Conservation (phyloP, 768 basidiomycete species). For the Mycena sanguinolenta region DNA sequence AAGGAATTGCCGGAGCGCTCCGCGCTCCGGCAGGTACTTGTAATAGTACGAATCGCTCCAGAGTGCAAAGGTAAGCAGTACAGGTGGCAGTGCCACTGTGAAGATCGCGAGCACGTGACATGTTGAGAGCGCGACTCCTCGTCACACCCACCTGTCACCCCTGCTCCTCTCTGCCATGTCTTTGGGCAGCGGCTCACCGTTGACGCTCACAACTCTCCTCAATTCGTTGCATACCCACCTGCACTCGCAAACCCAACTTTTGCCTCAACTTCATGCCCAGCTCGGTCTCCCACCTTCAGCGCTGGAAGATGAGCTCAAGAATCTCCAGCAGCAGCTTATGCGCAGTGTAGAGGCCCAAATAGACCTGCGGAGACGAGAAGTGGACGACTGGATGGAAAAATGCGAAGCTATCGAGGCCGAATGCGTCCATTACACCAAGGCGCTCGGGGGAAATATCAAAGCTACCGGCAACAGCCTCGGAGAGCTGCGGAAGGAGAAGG, state of each 20-base stretch:
- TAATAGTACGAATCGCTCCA: no score
- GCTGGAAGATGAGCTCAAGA: conserved; percentile 83
- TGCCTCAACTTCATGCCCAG: conserved; percentile 83
- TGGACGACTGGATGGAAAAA: conserved; percentile 78
- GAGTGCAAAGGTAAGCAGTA: no score
- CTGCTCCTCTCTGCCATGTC: conserved; percentile 19
- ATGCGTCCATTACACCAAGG: conserved; percentile 75
- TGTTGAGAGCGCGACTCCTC: neutral
- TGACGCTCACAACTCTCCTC: conserved; percentile 72
- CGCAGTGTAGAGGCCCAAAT: conserved; percentile 84
- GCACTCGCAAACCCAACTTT: conserved; percentile 79
- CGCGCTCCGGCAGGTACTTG: no score
- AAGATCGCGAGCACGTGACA: neutral
- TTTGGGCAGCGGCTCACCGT: conserved; percentile 25
- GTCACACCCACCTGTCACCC: neutral
- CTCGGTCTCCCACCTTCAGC: conserved; percentile 86
- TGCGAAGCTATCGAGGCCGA: conserved; percentile 73
- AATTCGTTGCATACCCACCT: conserved; percentile 84
- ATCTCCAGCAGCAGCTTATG: conserved; percentile 81
- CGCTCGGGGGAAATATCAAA: conserved; percentile 81
- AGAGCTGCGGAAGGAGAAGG: conserved; percentile 78
- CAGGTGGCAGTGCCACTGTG: no score
- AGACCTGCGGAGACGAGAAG: conserved; percentile 76
- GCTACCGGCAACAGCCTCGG: conserved; percentile 73
- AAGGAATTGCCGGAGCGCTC: no score